Evolutionary conservation across 2,329 filamentous ascomycete genomes (phyloP).

Genomic region (Pseudocercospora vitis): DNA sequence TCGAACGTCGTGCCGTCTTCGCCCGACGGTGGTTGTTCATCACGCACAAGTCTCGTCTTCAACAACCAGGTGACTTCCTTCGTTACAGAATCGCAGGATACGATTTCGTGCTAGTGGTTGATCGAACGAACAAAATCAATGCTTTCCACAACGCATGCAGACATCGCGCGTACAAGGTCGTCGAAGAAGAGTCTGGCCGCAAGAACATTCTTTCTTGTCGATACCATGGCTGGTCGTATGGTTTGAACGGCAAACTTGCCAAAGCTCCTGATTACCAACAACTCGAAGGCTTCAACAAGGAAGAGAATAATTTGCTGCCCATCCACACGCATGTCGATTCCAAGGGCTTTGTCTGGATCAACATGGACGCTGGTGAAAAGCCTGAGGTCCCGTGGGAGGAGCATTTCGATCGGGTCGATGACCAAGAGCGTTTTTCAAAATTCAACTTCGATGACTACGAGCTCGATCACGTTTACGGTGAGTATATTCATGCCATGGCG

Average conservation of each 20-base stretch:
- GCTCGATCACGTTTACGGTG: slow-evolving; percentile 56
- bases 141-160: slow-evolving; percentile 45
- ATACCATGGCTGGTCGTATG: slow-evolving; percentile 64
- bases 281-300: slow-evolving; percentile 56
- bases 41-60: slow-evolving; percentile 33
- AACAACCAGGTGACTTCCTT: slow-evolving; percentile 30
- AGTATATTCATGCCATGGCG: neutral
- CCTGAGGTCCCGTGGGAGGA: slow-evolving; percentile 53
- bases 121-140: slow-evolving; percentile 27
- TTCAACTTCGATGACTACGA: slow-evolving; percentile 55
- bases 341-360: slow-evolving; percentile 59
- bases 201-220: slow-evolving; percentile 57
- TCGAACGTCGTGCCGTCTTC: slow-evolving; percentile 49
- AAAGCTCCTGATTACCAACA: slow-evolving; percentile 61
- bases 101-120: slow-evolving; percentile 26
- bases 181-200: slow-evolving; percentile 52
- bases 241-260: slow-evolving; percentile 56
- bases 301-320: slow-evolving; percentile 55
- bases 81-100: slow-evolving; percentile 29
- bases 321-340: slow-evolving; percentile 55
- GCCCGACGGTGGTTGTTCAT: slow-evolving; percentile 39
- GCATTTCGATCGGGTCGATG: slow-evolving; percentile 52
- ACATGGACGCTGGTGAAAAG: slow-evolving; percentile 48
- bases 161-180: slow-evolving; percentile 60
- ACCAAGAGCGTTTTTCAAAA: slow-evolving; percentile 43